Evolutionary conservation across 2,329 filamentous ascomycete genomes (phyloP).

Genomic region (Colletotrichum cordylinicola): DNA sequence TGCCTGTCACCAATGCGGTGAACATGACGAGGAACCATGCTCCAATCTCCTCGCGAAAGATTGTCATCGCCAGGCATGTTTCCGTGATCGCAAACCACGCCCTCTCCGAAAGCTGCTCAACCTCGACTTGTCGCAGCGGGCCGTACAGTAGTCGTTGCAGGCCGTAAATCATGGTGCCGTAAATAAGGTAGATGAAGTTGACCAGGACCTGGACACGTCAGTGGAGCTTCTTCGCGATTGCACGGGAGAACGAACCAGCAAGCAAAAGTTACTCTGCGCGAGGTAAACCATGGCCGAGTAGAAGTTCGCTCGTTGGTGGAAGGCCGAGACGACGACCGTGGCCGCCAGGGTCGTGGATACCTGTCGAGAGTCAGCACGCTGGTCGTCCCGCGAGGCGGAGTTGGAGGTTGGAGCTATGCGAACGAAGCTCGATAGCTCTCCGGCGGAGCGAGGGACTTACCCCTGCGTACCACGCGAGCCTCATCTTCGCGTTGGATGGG

Average conservation of each 20-base stretch:
- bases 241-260: conserved; percentile 70
- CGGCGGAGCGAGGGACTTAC: conserved; percentile 45
- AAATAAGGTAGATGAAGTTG: conserved; percentile 85
- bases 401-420: neutral
- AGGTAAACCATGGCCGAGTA: conserved; percentile 98
- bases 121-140: conserved; percentile 87
- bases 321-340: conserved; percentile 85
- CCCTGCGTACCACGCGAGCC: conserved; percentile 65
- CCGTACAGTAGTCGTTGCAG: conserved; percentile 92
- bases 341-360: conserved; percentile 84
- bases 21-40: conserved; percentile 98
- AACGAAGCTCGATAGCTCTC: neutral
- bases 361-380: conserved; percentile 44
- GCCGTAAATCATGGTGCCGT: conserved; percentile 81
- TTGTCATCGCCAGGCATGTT: conserved; percentile 97
- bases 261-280: conserved; percentile 92
- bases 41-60: conserved; percentile 93
- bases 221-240: neutral
- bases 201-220: conserved; percentile 73
- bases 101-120: conserved; percentile 96
- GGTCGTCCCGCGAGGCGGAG: neutral
- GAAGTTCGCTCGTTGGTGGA: conserved; percentile 96
- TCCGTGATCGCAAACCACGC: conserved; percentile 98
- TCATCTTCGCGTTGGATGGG: conserved; percentile 52
- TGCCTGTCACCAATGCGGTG: conserved; percentile 86